Base-by-base conservation (phyloP, 1,139 yeast genomes). In the Magnusiomyces paraingens region DNA sequence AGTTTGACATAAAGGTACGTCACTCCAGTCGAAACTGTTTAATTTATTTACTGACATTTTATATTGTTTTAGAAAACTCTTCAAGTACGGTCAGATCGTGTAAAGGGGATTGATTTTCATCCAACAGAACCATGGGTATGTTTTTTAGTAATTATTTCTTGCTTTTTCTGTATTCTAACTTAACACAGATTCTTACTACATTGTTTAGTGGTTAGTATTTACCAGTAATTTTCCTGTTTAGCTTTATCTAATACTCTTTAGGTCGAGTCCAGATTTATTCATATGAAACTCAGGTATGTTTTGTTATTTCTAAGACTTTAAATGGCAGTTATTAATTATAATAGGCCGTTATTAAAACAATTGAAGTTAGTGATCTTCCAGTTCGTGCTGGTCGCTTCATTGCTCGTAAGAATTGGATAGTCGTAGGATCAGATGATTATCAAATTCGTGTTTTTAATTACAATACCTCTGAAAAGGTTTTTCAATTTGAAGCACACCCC, bases 401-500 rank as follows among this genome's bases (percentile, higher is more conserved):
- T 68, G 94, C 98, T 35, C 83, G 99, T 64, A 93, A 93, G 75
- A 91, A 90, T 74, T 94, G 99, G 99, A 83, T 94, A 66, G 86
- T 91, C 58, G 93, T 91, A 45, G 99, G 99, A 43, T 82, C 95
- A 53, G 99, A 93, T 70, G 99, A 93, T 72, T 91, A 86, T 78
- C 93, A 86, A 69, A 76, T 93, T 57, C 82, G 99, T 65, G 95
- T 93, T 22, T 93, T 83, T 76, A 93, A 93, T 71, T 90, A 89
- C 75, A 89, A 90, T 71, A 93, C 53, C 10, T 46, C 95, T 52
- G 99, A 93, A 71, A 90, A 89, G 70, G 80, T 94, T 58, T 80
- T 87, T 49, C 98, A 91, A 73, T 93, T 91, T 67, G 99, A 94
- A 73, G 99, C 97, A 4, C 99, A 93, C 67, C 96, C 96, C 5